phyloP scores from a whole-genome alignment of 768 basidiomycete species.

The Leucocoprinus sp. region DNA sequence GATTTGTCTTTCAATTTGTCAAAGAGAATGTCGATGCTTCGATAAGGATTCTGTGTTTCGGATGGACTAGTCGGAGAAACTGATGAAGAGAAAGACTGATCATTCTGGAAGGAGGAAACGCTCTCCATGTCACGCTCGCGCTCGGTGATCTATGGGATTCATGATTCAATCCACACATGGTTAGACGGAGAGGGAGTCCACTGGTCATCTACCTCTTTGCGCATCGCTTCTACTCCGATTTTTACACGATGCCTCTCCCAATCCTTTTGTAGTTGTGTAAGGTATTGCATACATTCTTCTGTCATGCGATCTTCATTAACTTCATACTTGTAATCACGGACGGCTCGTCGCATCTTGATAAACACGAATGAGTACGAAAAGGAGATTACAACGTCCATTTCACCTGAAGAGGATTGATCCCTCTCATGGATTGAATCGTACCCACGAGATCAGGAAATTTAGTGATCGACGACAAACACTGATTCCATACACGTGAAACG shows the following conservation, averaged over 20 bases:
- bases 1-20: conserved; percentile 57
- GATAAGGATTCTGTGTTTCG: conserved; percentile 33
- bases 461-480: conserved; percentile 80
- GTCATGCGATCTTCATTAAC: conserved; percentile 89
- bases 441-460: conserved; percentile 86
- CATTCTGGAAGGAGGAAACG: conserved; percentile 38
- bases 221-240: conserved; percentile 75
- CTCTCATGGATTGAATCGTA: conserved; percentile 80
- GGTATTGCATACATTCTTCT: conserved; percentile 91
- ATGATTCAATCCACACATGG: not conserved
- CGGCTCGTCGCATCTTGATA: conserved; percentile 80
- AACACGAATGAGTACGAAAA: not conserved
- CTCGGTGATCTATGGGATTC: conserved; percentile 46
- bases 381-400: not conserved
- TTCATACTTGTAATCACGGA: conserved; percentile 90
- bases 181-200: not conserved
- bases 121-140: conserved; percentile 63
- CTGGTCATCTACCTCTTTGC: conserved; percentile 57
- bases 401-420: conserved; percentile 89
- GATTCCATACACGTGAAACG: conserved; percentile 3
- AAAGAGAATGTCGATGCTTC: conserved; percentile 74
- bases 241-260: conserved; percentile 93
- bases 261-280: conserved; percentile 92
- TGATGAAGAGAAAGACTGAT: conserved; percentile 23
- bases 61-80: conserved; percentile 17